A percentile compares a stretch with the other conserved stretches of the same genome.
These are phyloP conservation scores for Mortierella sp. DNA, from an alignment of 371 early-diverging fungal species.

Conservation along the genomic window DNA sequence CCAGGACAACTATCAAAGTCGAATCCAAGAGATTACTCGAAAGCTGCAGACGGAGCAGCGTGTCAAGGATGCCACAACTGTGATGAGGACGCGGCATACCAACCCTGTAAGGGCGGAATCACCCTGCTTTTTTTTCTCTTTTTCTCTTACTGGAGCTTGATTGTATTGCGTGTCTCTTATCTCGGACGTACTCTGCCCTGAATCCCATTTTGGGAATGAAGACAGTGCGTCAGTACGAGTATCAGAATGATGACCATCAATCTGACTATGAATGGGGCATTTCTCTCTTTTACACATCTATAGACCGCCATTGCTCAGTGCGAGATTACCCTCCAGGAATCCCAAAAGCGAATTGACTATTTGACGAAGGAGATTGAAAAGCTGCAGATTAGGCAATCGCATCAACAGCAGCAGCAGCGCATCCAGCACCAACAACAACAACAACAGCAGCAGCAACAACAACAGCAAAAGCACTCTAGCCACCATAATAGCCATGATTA, in stretches of 20 bases:
- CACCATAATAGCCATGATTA: constrained; percentile 17
- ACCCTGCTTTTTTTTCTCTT: neutral
- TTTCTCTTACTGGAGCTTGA: neutral
- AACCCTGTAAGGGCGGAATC: constrained; percentile 44
- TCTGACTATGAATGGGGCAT: too few species aligned
- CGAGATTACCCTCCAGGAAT: constrained; percentile 82
- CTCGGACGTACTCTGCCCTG: too few species aligned
- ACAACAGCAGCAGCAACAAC: constrained; percentile 54
- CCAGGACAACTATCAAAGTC: constrained; percentile 49
- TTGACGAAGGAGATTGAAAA: constrained; percentile 78
- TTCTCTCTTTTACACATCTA: too few species aligned
- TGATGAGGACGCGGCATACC: constrained; percentile 55
- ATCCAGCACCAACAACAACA: constrained; percentile 61
- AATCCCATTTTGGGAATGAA: too few species aligned
- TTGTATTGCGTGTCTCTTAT: too few species aligned
- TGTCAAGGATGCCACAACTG: constrained; percentile 56
- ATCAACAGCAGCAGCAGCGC: constrained; percentile 58
- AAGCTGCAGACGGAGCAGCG: constrained; percentile 57
- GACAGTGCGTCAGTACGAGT: too few species aligned
- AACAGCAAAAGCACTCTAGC: constrained; percentile 24
- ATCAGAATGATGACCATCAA: too few species aligned
- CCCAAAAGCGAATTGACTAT: constrained; percentile 85
- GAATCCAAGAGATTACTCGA: constrained; percentile 54
- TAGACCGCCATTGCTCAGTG: constrained; percentile 70
- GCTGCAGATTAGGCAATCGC: constrained; percentile 62